Evolutionary conservation across 345 rosid species (phyloP), one percentile per base, ranked within the genome.

Genomic region (Syzygium jambos): DNA sequence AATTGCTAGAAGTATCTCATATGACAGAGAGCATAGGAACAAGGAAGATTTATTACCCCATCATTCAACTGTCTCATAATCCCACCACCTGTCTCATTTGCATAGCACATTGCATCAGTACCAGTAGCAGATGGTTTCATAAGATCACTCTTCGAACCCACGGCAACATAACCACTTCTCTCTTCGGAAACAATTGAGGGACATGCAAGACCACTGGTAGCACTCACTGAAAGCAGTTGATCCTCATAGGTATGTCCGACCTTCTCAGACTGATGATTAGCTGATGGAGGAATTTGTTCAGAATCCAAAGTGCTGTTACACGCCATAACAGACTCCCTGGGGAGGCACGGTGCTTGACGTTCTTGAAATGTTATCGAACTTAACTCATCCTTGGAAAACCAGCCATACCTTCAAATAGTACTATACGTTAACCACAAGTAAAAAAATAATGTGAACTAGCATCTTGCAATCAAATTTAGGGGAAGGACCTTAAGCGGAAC

Each of bases 321-420:
- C 8, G 29, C 51, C 82, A 63, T 49, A n/a, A 68, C 41, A 86
- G 82, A 17, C 88, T 89, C 93, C 82, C 85, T 86, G 78, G 94
- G 92, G 90, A 89, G 84, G 89, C 83, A 88, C 85, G 91, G 57
- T 22, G 88, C 86, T 89, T 91, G 78, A 86, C 92, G 89, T 84
- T 90, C 88, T 92, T 91, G 93, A 86, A 89, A 85, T n/a, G 87
- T 87, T 73, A 88, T 16, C 85, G 93, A 88, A 54, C 90, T 93
- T 87, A 92, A 86, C 87, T 91, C 90, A 52, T 88, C 49, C 86
- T 89, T 88, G 85, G 94, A 90, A 86, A 98, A 93, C 99, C 99
- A 98, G 82, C 99, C 99, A 91, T 98, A 98, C 98, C 99, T 98
- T 93, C 92, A 93, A 87, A 87, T 46, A 89, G 52, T 57, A 25